Percentiles rank a stretch among this genome's conserved stretches.
These are phyloP conservation scores for Moesziomyces antarcticus DNA, from an alignment of 1,284 basidiomycete species.

Conservation along the genomic window DNA sequence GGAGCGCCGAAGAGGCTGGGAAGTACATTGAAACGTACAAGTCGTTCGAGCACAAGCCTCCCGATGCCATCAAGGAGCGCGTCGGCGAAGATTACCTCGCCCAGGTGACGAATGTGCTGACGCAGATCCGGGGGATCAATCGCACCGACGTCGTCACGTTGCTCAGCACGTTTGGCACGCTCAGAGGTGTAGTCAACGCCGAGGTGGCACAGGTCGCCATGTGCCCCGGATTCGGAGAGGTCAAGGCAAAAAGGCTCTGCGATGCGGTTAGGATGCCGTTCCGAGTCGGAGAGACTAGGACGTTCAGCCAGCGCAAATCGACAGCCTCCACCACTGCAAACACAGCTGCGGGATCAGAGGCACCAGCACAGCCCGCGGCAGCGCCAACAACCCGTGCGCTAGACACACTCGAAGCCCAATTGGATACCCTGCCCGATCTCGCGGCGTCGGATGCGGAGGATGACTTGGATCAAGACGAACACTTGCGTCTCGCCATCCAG, in stretches of 20 bases:
- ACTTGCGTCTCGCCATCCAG: constrained; percentile 49
- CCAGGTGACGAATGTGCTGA: constrained; percentile 84
- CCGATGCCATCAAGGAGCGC: constrained; percentile 92
- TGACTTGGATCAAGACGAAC: constrained; percentile 28
- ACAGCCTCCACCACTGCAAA: constrained; percentile 17
- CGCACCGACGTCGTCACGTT: constrained; percentile 97
- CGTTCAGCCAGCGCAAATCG: constrained; percentile 77
- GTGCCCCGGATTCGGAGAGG: constrained; percentile 91
- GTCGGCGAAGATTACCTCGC: constrained; percentile 87
- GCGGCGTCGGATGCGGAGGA: constrained; percentile 46
- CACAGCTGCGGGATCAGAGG: background rate
- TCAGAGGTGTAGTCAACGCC: constrained; percentile 27
- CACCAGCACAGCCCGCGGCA: background rate
- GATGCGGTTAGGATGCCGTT: constrained; percentile 72
- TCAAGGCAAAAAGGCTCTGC: constrained; percentile 80
- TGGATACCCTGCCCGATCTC: background rate
- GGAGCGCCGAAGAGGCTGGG: constrained; percentile 88
- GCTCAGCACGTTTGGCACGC: constrained; percentile 69
- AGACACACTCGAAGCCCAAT: constrained; percentile 15
- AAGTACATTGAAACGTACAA: constrained; percentile 92
- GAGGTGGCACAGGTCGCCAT: constrained; percentile 79
- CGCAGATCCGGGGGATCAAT: constrained; percentile 91
- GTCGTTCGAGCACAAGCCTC: constrained; percentile 90
- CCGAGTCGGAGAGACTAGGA: constrained; percentile 74
- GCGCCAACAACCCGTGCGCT: background rate